Conservation (phyloP, 2,329 filamentous ascomycete species). For the Dothistroma pini region DNA sequence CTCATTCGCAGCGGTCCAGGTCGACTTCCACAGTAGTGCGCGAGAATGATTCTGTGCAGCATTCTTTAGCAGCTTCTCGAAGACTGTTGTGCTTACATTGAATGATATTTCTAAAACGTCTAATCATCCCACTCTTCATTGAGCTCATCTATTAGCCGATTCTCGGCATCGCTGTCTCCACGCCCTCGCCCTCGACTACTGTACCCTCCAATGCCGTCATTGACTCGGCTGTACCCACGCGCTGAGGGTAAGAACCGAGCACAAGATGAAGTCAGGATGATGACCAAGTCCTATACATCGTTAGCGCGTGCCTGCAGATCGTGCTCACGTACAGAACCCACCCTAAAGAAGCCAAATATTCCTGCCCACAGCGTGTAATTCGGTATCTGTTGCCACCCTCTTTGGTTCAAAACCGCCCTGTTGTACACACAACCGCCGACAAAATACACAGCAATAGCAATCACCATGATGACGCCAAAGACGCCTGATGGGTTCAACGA, state of each 20-base stretch:
- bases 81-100: neutral
- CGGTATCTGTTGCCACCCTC: constrained; percentile 91
- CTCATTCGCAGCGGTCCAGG: neutral
- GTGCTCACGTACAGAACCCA: constrained; percentile 39
- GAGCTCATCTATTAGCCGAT: constrained; percentile 88
- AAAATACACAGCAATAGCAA: constrained; percentile 81
- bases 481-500: constrained; percentile 67
- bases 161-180: constrained; percentile 71
- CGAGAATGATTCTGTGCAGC: neutral
- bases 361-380: constrained; percentile 93
- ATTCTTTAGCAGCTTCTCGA: neutral
- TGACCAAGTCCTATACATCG: constrained; percentile 51
- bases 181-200: constrained; percentile 41
- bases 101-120: constrained; percentile 1
- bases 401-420: constrained; percentile 86
- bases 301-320: neutral
- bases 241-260: constrained; percentile 61
- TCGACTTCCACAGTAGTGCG: neutral
- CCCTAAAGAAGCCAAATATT: constrained; percentile 78
- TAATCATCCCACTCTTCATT: constrained; percentile 95
- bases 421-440: constrained; percentile 94
- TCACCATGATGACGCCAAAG: constrained; percentile 79
- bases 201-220: constrained; percentile 49
- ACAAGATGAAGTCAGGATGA: constrained; percentile 67
- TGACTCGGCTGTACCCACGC: constrained; percentile 65